Evolutionary conservation across 2,329 filamentous ascomycete genomes (phyloP), one percentile per base, ranked within the genome.

Genomic region (Corynespora cassiicola): DNA sequence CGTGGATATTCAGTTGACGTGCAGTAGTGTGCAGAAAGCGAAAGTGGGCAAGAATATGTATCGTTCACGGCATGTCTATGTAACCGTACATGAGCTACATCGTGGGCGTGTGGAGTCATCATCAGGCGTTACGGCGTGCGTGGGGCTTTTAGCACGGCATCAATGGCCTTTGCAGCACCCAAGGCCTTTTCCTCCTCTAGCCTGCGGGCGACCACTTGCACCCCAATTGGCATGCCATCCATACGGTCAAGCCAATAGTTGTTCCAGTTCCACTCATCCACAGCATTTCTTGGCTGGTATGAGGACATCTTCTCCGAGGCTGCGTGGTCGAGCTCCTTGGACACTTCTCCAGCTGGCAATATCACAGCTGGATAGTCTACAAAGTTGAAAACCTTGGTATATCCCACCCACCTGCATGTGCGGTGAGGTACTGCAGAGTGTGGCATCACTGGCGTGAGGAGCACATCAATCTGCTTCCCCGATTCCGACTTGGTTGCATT

Each of bases 381-480:
- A 7, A 84, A 64, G 48, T 85, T 84, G 74, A 79, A 83, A 6
- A 83, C 70, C 52, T 82, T 82, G 1, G 80, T 83, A 49, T 84
- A 84, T 3, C 82, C 81, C 3, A 75, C 71, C 73, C 73, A 76
- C 10, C 67, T 58, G 26, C 73, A 65, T 29, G 56, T 63, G 7
- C 70, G 57, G 44, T 78, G 75, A 10, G 71, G 76, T 0, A 82
- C 74, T 2, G 80, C 74, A 0, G 76, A 66, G 55, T 87, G 84
- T 2, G 83, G 80, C 74, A 85, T 80, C 0, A 77, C 74, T 0
- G 83, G 83, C 50, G 75, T 72, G 0, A 87, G 57, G 0, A 86
- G 49, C 0, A 82, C 63, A 52, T 87, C 82, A 0, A 82, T 76
- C 0, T 55, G 48, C 5, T 65, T 67, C 0, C 76, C 79, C 0